Percentiles rank a stretch among this genome's conserved stretches.
Evolutionary conservation across 1,139 yeast species (phyloP).

Genomic region (Pneumocystis oryctolagi): DNA sequence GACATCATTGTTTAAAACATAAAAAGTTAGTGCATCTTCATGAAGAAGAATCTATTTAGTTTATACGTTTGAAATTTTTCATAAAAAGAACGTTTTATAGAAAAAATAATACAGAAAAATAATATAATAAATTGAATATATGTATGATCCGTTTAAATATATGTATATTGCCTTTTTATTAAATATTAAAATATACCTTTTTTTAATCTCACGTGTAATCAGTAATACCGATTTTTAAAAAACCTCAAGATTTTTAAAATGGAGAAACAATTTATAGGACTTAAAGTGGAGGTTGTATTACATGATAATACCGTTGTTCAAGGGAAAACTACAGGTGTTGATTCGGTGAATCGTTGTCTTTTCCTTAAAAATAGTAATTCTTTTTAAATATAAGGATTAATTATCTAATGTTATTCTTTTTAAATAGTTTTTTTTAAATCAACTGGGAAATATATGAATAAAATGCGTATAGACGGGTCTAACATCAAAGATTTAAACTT

Average conservation of each 20-base stretch:
- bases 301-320: background rate
- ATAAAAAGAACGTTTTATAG: background rate
- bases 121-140: too few relatives aligned
- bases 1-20: background rate
- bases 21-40: background rate
- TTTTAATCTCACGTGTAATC: background rate
- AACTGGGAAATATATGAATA: background rate
- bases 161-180: too few relatives aligned
- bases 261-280: background rate
- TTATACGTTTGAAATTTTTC: background rate
- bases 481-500: background rate
- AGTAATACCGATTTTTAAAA: background rate
- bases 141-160: too few relatives aligned
- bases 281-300: background rate
- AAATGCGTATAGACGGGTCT: background rate
- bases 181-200: too few relatives aligned
- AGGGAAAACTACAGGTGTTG: background rate
- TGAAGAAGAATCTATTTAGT: background rate
- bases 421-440: background rate
- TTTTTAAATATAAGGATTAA: background rate
- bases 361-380: background rate
- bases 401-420: background rate
- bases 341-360: background rate
- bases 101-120: background rate
- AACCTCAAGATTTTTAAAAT: background rate